phyloP scores from a whole-genome alignment of 345 rosid species.

The Orychophragmus violaceus region DNA sequence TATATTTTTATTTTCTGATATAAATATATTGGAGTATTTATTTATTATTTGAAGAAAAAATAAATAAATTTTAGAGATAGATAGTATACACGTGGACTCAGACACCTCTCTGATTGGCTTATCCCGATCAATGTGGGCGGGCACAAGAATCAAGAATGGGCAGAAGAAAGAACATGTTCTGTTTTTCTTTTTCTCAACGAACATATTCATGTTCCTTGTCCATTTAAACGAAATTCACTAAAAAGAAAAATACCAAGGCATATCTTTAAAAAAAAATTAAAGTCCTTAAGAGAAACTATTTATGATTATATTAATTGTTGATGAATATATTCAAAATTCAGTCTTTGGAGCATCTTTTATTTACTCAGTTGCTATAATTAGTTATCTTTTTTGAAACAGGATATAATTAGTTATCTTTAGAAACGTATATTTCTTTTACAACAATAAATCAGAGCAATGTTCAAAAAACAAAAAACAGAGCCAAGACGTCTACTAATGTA shows the following conservation, averaged over 20 bases:
- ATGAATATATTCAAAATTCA: background rate
- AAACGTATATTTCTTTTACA: too few species aligned
- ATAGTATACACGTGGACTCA: slow-evolving; percentile 15
- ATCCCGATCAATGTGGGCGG: background rate
- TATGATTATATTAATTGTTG: background rate
- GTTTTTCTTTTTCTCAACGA: background rate
- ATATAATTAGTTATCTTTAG: too few species aligned
- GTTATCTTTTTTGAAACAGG: too few species aligned
- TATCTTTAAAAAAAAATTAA: background rate
- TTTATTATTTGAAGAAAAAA: too few species aligned
- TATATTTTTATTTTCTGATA: background rate
- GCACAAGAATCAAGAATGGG: too few species aligned
- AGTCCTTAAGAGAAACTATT: too few species aligned
- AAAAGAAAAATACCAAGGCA: background rate
- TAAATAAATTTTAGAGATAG: too few species aligned
- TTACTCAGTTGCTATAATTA: background rate
- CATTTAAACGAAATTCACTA: background rate
- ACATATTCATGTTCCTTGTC: slow-evolving; percentile 19
- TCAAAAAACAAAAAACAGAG: too few species aligned
- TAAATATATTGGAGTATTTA: too few species aligned
- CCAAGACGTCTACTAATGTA: too few species aligned
- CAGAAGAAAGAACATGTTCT: slow-evolving; percentile 9
- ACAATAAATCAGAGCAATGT: too few species aligned
- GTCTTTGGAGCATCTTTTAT: background rate
- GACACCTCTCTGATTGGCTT: background rate